Base-by-base conservation (phyloP, 2,329 filamentous ascomycete species). In the Myriosclerotinia curreyana region DNA sequence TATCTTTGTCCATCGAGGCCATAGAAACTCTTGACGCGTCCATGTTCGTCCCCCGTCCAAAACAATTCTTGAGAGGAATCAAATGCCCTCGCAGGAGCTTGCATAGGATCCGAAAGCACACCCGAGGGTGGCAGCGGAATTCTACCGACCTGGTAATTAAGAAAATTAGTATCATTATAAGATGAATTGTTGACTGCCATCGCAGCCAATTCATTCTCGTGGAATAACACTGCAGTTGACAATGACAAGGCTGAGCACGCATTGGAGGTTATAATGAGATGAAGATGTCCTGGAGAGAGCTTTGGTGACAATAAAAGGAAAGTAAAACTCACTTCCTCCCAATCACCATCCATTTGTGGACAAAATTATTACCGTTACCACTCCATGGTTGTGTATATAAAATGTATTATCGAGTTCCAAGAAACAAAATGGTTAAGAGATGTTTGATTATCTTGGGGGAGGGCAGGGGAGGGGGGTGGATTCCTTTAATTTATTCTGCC, bases 11-110 rank as follows among this genome's bases (percentile, higher is more conserved):
- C 82, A 66, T 96, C 91, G 61, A 86, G 85, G 61, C 92, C 89
- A 76, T 91, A 91, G 77, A 96, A 97, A 14, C 94, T 96, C 52
- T 87, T 89, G 55, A 98, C 86, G 69, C 92, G 87, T 67, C 95
- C 95, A 55, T 67, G 91, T 79, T 95, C 91, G 76, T 95, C 96
- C 54, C 93, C 96, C 3, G 88, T 86, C 95, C 96, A 99, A 61
- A 99, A 79, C 44, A 99, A 83, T 76, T 99, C 95, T 76, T 96
- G 90, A 48, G 83, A 82, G 64, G 89, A 89, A 76, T 99, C 95
- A 77, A 99, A 99, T 55, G 90, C 89, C 76, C 97, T 84, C 3
- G 92, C 88, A 52, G 90, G 88, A 70, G 92, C 86, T 64, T 86
- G 86, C 28, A 89, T 89, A 51, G 87, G 83, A 72, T 89, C 80